These are phyloP conservation scores for Heterobasidion annosum DNA, from an alignment of 1,284 basidiomycete species.

Conservation along the genomic window DNA sequence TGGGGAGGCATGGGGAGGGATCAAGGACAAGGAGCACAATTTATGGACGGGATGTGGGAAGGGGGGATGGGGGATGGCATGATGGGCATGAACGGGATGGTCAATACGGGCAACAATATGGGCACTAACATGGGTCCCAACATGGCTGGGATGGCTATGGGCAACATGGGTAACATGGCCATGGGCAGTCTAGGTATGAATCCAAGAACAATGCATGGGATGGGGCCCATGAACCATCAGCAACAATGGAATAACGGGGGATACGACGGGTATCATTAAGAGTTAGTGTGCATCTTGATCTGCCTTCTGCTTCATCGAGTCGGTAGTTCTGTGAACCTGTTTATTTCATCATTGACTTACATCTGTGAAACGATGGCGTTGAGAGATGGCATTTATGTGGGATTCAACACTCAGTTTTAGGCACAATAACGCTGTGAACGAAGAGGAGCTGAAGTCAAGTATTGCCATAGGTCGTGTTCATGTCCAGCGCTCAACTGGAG, in stretches of 20 bases:
- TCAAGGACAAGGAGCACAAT: slow-evolving; percentile 1
- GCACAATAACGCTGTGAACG: no score
- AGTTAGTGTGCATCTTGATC: no score
- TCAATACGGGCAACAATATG: neutral
- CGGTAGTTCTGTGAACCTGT: no score
- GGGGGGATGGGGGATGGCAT: slow-evolving; percentile 14
- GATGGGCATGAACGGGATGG: slow-evolving; percentile 10
- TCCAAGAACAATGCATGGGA: slow-evolving; percentile 20
- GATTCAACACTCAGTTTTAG: no score
- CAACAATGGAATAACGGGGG: slow-evolving; percentile 24
- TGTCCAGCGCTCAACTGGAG: no score
- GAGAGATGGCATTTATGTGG: no score
- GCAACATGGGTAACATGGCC: slow-evolving; percentile 18
- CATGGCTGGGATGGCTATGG: slow-evolving; percentile 15
- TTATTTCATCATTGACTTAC: no score
- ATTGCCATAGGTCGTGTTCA: no score
- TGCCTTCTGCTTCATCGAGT: no score
- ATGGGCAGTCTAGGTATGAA: slow-evolving; percentile 20
- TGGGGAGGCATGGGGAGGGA: slow-evolving; percentile 6
- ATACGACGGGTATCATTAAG: slow-evolving; percentile 7
- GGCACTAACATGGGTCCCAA: neutral
- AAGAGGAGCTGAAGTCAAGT: no score
- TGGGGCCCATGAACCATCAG: slow-evolving; percentile 17
- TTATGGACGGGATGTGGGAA: slow-evolving; percentile 8
- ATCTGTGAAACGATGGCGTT: no score